phyloP scores from a whole-genome alignment of 805 yeast genomes.

The fission yeast (Schizosaccharomyces pombe) region DNA sequence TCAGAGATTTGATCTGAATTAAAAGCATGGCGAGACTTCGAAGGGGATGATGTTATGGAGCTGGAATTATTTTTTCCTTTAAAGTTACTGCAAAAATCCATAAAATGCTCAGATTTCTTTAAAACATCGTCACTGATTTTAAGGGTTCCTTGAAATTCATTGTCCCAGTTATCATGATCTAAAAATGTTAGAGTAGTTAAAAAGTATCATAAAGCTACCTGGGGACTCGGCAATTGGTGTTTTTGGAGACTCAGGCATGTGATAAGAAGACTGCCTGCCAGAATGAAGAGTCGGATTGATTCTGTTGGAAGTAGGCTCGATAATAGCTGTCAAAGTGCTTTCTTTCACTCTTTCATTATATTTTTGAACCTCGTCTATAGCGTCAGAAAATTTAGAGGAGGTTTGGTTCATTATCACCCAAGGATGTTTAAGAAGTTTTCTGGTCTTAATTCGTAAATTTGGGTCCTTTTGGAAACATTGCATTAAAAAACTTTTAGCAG shows the following conservation, averaged over 20 bases:
- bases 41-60: not conserved
- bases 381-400: conserved; percentile 11
- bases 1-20: too few species aligned
- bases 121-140: conserved; percentile 2
- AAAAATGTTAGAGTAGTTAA: not conserved
- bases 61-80: not conserved
- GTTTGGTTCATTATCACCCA: conserved; percentile 25
- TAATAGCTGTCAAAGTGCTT: not conserved
- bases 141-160: conserved; percentile 1
- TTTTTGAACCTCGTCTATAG: conserved; percentile 13
- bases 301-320: conserved; percentile 5
- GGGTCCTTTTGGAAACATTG: conserved; percentile 58
- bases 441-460: conserved; percentile 31
- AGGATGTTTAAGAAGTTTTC: conserved; percentile 29
- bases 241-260: conserved; percentile 3
- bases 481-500: conserved; percentile 29
- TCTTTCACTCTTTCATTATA: conserved; percentile 13
- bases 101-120: not conserved
- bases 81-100: not conserved
- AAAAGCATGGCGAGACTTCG: not conserved
- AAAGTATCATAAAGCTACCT: not conserved
- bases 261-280: conserved; percentile 6
- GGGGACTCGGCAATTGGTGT: not conserved
- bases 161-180: not conserved
- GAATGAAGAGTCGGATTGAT: not conserved